Percentiles rank a stretch among this genome's conserved stretches.
phyloP scores from a whole-genome alignment of 495 filamentous ascomycete species.

The Diplogelasinospora grovesii region DNA sequence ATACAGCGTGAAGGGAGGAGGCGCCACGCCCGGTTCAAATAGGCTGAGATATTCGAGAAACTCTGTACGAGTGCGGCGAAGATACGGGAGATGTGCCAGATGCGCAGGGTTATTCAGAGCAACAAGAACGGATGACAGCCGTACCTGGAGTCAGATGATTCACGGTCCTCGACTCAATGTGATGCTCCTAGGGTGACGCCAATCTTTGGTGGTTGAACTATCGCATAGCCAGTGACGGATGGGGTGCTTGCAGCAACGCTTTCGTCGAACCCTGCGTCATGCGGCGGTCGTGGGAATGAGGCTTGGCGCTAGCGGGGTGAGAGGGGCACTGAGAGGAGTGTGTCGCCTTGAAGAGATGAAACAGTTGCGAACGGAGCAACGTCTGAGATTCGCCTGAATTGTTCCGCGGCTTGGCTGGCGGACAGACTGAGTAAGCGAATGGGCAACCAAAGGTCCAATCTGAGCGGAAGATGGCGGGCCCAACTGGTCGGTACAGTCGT shows the following conservation, averaged over 20 bases:
- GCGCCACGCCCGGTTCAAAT: conserved; percentile 8
- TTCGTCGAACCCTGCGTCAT: not conserved
- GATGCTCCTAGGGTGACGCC: conserved; percentile 1
- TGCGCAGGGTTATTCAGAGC: too few relatives aligned
- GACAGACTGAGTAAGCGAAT: not conserved
- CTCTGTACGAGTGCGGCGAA: not conserved
- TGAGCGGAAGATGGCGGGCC: not conserved
- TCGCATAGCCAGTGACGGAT: conserved; percentile 1
- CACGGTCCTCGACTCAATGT: conserved; percentile 12
- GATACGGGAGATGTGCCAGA: conserved; percentile 1
- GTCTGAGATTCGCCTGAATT: conserved; percentile 10
- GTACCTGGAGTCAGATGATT: conserved; percentile 17
- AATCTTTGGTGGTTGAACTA: conserved; percentile 1
- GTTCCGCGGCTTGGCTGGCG: not conserved
- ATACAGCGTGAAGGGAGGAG: conserved; percentile 12
- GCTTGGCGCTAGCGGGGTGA: conserved; percentile 10
- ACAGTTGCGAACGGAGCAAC: conserved; percentile 7
- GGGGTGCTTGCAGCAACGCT: conserved; percentile 11
- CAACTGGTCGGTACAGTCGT: not conserved
- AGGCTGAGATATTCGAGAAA: not conserved
- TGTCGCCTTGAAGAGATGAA: conserved; percentile 13
- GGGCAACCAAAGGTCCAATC: not conserved
- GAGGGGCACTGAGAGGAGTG: conserved; percentile 9
- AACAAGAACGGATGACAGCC: conserved; percentile 8
- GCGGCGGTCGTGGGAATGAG: conserved; percentile 7